Conservation (phyloP, 441 rosid genomes). For the Populus trichocarpa region DNA sequence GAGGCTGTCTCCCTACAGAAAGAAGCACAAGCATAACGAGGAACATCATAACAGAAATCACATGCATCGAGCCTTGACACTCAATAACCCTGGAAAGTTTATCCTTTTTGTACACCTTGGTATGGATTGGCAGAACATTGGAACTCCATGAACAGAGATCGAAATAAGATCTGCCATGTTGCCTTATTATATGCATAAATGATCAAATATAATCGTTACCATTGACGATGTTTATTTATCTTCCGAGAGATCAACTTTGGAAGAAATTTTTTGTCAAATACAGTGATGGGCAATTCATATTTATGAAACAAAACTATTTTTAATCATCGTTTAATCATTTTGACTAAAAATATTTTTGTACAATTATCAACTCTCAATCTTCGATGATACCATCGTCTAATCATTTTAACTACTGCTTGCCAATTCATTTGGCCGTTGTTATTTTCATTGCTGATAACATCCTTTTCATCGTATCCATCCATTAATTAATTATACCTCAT, state of each 20-base stretch:
- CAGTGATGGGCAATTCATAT: neutral
- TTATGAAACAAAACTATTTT: no score
- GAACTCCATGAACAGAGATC: neutral
- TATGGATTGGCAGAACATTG: neutral
- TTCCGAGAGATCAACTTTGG: neutral
- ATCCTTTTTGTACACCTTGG: neutral
- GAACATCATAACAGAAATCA: neutral
- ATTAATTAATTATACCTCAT: no score
- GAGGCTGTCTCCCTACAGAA: slow-evolving; percentile 61
- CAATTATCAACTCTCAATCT: no score
- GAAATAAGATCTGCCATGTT: neutral
- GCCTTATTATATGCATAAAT: neutral
- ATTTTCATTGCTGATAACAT: no score
- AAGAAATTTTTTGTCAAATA: no score
- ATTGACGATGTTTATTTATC: neutral
- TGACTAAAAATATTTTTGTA: no score
- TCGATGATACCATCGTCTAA: no score
- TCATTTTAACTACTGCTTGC: no score
- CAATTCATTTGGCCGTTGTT: no score
- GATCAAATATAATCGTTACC: neutral
- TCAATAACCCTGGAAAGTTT: neutral
- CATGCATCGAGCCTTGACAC: no score
- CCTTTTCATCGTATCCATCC: no score
- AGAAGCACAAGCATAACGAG: slow-evolving; percentile 2
- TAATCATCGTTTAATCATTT: no score